These are phyloP conservation scores for Colletotrichum ledebouriae DNA, from an alignment of 2,329 filamentous ascomycete genomes.

Conservation along the genomic window DNA sequence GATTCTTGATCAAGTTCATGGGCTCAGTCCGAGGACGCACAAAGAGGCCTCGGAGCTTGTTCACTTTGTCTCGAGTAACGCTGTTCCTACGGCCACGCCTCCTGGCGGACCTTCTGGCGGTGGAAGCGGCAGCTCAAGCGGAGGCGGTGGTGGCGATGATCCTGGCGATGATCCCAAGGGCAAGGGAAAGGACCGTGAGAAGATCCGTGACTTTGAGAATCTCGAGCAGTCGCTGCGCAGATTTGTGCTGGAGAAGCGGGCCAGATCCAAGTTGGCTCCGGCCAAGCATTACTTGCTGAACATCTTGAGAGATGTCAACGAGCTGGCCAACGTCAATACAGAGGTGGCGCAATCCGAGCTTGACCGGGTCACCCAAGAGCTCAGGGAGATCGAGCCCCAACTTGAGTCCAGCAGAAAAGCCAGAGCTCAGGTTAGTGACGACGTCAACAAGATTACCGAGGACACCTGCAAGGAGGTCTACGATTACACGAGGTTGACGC, in stretches of 20 bases:
- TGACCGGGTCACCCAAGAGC: conserved; percentile 83
- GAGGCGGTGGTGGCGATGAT: conserved; percentile 69
- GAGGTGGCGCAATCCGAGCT: conserved; percentile 90
- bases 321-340: conserved; percentile 86
- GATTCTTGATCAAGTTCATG: conserved; percentile 89
- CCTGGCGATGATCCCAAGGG: conserved; percentile 73
- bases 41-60: conserved; percentile 95
- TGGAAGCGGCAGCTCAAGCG: conserved; percentile 66
- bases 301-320: conserved; percentile 87
- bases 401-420: conserved; percentile 88
- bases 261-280: conserved; percentile 93
- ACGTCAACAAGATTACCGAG: conserved; percentile 86
- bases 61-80: conserved; percentile 98
- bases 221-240: conserved; percentile 89
- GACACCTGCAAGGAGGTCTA: conserved; percentile 89
- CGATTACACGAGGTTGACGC: conserved; percentile 80
- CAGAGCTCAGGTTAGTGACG: conserved; percentile 81
- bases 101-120: conserved; percentile 68
- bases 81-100: conserved; percentile 80
- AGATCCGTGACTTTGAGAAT: conserved; percentile 88
- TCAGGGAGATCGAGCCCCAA: conserved; percentile 85
- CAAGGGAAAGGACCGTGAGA: conserved; percentile 90
- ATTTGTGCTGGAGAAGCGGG: conserved; percentile 96
- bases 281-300: conserved; percentile 97
- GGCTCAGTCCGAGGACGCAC: conserved; percentile 90